A percentile compares a stretch with the other conserved stretches of the same genome.
These are phyloP conservation scores for Sideroxylon spinosum DNA, from an alignment of 179 eudicot species.

Conservation along the genomic window DNA sequence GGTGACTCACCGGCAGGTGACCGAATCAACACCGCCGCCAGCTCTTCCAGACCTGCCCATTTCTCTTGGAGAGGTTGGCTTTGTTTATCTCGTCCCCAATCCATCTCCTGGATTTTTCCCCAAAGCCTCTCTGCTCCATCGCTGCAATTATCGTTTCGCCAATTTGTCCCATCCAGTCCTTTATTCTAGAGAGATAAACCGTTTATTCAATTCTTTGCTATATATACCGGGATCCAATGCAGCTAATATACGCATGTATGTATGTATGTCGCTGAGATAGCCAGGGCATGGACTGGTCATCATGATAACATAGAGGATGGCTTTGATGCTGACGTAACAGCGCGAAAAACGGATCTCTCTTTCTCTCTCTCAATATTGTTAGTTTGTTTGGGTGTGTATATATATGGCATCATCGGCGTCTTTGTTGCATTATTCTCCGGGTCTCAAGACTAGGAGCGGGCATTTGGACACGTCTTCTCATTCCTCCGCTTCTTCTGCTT, in stretches of 20 bases:
- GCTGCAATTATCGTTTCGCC: neutral
- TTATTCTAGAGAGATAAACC: slow-evolving; percentile 2
- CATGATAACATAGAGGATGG: slow-evolving; percentile 10
- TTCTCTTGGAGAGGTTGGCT: too few relatives aligned
- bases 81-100: too few relatives aligned
- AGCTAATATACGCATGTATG: neutral
- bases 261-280: neutral
- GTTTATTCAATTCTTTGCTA: neutral
- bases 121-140: too few relatives aligned
- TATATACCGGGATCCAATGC: neutral
- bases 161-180: neutral
- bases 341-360: neutral
- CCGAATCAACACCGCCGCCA: too few relatives aligned
- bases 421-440: slow-evolving; percentile 28
- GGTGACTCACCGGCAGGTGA: too few relatives aligned
- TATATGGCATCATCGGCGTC: slow-evolving; percentile 28
- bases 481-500: slow-evolving; percentile 22
- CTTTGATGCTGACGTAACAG: slow-evolving; percentile 10
- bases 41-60: too few relatives aligned
- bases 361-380: neutral
- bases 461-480: slow-evolving; percentile 12
- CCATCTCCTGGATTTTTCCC: too few relatives aligned
- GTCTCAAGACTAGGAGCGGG: slow-evolving; percentile 18
- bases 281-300: neutral
- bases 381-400: neutral